Evolutionary conservation across 1,284 basidiomycete species (phyloP).

Genomic region (Volvariella volvacea): DNA sequence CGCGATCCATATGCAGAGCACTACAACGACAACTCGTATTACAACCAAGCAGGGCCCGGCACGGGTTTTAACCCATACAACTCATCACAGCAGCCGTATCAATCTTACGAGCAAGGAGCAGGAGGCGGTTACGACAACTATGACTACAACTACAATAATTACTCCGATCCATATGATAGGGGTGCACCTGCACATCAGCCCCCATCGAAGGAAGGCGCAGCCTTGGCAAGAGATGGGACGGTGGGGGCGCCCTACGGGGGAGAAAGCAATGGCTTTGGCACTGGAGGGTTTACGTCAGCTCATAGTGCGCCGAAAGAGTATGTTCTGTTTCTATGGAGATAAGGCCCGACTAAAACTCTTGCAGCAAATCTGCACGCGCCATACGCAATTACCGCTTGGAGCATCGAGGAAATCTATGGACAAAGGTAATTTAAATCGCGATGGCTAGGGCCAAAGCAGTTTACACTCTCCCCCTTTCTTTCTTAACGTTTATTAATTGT

Average conservation of each 20-base stretch:
- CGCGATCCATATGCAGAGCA: slow-evolving; percentile 46
- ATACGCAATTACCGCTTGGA: slow-evolving; percentile 50
- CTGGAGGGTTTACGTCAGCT: slow-evolving; percentile 28
- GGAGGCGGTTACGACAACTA: slow-evolving; percentile 34
- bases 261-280: slow-evolving; percentile 27
- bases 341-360: slow-evolving; percentile 1
- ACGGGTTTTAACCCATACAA: slow-evolving; percentile 45
- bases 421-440: slow-evolving; percentile 34
- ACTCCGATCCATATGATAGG: slow-evolving; percentile 17
- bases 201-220: neutral
- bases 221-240: neutral
- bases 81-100: slow-evolving; percentile 32
- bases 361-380: slow-evolving; percentile 26
- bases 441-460: too few species aligned
- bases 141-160: neutral
- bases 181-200: neutral
- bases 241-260: slow-evolving; percentile 12
- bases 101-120: slow-evolving; percentile 38
- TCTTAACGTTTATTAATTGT: too few species aligned
- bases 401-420: slow-evolving; percentile 57
- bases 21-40: slow-evolving; percentile 28
- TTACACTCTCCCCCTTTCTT: too few species aligned
- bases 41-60: slow-evolving; percentile 14
- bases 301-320: slow-evolving; percentile 9
- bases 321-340: slow-evolving; percentile 16